Conservation (phyloP, 208 protist genomes). For the Crithidia fasciculata region DNA sequence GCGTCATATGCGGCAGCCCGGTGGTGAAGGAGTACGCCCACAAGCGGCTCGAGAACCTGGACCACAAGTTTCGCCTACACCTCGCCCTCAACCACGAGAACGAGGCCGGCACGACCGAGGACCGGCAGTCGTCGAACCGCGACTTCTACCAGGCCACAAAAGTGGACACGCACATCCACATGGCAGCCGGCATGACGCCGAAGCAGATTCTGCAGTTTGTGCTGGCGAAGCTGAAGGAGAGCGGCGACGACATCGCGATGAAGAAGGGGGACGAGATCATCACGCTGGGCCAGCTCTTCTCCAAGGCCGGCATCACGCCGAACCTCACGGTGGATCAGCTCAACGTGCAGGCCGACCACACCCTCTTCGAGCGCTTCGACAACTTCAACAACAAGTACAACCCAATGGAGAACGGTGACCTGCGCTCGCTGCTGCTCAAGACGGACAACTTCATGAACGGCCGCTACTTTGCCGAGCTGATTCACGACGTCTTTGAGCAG, state of each 20-base stretch:
- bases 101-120: constrained; percentile 88
- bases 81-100: constrained; percentile 93
- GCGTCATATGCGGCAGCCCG: constrained; percentile 68
- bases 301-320: constrained; percentile 84
- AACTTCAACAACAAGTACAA: constrained; percentile 99
- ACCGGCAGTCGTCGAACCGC: constrained; percentile 86
- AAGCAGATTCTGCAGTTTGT: constrained; percentile 96
- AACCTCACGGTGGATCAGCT: constrained; percentile 96
- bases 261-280: constrained; percentile 84
- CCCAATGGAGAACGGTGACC: constrained; percentile 93
- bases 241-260: constrained; percentile 93
- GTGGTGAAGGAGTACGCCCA: constrained; percentile 94
- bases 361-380: constrained; percentile 98
- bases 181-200: constrained; percentile 95
- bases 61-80: constrained; percentile 94
- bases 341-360: constrained; percentile 95
- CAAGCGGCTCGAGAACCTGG: constrained; percentile 90
- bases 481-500: constrained; percentile 95
- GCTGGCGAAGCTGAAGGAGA: constrained; percentile 91
- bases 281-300: constrained; percentile 88
- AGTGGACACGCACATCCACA: constrained; percentile 98
- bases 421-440: constrained; percentile 98
- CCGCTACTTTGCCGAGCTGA: constrained; percentile 97
- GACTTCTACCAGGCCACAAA: constrained; percentile 97
- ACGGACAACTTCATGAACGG: constrained; percentile 98